Conservation (phyloP, 2,329 filamentous ascomycete genomes). For the Sarocladium strictum region DNA sequence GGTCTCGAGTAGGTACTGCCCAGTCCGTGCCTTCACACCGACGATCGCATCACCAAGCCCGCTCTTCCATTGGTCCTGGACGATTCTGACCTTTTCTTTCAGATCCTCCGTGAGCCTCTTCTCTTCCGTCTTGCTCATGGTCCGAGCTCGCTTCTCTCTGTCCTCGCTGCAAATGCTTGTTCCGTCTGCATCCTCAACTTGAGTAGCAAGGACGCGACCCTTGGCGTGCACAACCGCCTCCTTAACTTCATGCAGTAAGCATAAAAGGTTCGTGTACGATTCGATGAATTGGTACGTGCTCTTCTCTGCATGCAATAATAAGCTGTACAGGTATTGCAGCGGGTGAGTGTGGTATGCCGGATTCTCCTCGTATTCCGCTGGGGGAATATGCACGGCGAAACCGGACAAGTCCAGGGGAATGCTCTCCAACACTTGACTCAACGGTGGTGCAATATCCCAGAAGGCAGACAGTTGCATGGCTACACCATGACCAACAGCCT, state of each 20-base stretch:
- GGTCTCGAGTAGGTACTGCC: conserved; percentile 64
- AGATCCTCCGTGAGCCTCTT: conserved; percentile 71
- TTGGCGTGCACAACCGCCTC: conserved; percentile 68
- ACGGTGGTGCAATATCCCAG: conserved; percentile 91
- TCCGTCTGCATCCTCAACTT: conserved; percentile 41
- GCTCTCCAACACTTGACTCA: conserved; percentile 72
- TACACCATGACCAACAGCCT: conserved; percentile 80
- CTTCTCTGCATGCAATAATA: conserved; percentile 83
- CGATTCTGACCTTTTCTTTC: conserved; percentile 86
- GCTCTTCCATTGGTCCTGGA: conserved; percentile 86
- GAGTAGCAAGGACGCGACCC: conserved; percentile 60
- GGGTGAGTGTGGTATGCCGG: conserved; percentile 75
- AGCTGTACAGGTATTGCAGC: conserved; percentile 81
- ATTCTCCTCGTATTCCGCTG: conserved; percentile 77
- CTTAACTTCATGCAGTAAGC: conserved; percentile 84
- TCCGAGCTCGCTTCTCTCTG: conserved; percentile 37
- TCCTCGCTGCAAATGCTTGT: conserved; percentile 25
- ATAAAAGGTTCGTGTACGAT: conserved; percentile 84
- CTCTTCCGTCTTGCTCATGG: conserved; percentile 62
- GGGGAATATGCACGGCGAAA: conserved; percentile 73
- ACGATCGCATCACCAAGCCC: conserved; percentile 75
- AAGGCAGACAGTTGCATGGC: conserved; percentile 90
- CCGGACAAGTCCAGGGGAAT: conserved; percentile 55
- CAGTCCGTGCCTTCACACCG: conserved; percentile 67
- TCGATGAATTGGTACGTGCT: conserved; percentile 97